Evolutionary conservation across 2,329 filamentous ascomycete species (phyloP), one percentile per base, ranked within the genome.

Genomic region (Aschersonia sp.): DNA sequence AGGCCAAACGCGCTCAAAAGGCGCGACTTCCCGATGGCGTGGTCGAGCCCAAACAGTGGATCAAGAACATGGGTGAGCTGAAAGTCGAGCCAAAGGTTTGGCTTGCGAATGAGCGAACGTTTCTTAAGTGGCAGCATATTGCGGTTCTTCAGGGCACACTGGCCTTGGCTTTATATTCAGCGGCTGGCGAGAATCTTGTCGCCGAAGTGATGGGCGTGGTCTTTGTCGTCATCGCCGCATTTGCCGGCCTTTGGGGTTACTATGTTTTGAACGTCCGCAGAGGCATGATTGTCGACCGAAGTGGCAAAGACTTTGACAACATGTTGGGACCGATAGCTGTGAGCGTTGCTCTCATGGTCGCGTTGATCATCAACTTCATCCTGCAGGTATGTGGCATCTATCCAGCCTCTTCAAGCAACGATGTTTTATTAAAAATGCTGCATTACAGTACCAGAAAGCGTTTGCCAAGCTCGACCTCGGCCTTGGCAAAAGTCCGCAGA

Each of bases 91-190:
- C 88, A 52, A 98, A 98, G 67, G 91, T 98, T 31, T 98, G 92
- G 91, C 82, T 98, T 49, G 92, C 92, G 48, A 98, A 98, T 65
- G 91, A 98, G 68, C 84, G 92, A 52, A 98, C 92, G 0, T 98
- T 96, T 62, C 83, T 98, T 65, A 97, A 96, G 66, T 98, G 92
- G 92, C 87, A 97, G 70, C 89, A 97, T 64, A 89, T 98, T 58
- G 84, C 81, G 52, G 80, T 98, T 45, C 74, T 98, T 10, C 80
- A 98, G 30, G 89, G 89, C 40, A 82, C 83, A 29, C 68, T 98
- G 31, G 86, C 87, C 0, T 70, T 98, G 9, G 86, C 84, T 29
- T 70, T 98, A 31, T 96, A 91, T 68, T 91, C 94, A 56, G 88
- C 91, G 0, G 89, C 89, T 0, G 85, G 86, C 5, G 71, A 82